Evolutionary conservation across 192 early-diverging fungal genomes (phyloP).

Genomic region (Diversispora eburnea): DNA sequence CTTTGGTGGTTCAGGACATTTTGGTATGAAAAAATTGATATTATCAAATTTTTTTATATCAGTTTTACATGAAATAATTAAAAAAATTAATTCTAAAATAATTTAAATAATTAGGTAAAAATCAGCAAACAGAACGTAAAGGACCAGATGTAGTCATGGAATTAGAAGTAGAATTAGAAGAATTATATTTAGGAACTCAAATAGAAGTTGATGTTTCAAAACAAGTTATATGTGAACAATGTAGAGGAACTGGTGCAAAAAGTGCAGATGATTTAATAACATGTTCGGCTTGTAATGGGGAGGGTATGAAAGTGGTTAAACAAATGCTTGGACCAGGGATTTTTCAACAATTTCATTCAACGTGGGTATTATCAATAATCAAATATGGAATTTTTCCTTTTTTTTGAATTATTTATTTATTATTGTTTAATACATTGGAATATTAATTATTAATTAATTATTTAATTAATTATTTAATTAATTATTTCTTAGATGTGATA

Average conservation of each 20-base stretch:
- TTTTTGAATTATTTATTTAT: neutral
- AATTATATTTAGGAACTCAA: conserved; percentile 80
- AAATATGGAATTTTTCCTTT: too few relatives aligned
- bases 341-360: conserved; percentile 89
- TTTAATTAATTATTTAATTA: conserved; percentile 7
- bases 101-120: conserved; percentile 22
- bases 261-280: conserved; percentile 77
- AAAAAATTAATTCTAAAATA: conserved; percentile 16
- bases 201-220: conserved; percentile 93
- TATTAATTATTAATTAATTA: conserved; percentile 12
- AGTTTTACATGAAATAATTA: conserved; percentile 20
- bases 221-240: conserved; percentile 89
- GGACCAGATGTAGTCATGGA: conserved; percentile 78
- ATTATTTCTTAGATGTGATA: conserved; percentile 60
- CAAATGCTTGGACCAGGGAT: conserved; percentile 91
- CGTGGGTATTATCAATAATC: conserved; percentile 31
- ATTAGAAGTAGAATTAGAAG: conserved; percentile 82
- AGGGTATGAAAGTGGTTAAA: conserved; percentile 74
- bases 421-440: neutral
- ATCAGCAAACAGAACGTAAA: conserved; percentile 64
- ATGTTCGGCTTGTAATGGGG: conserved; percentile 76
- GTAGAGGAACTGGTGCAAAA: conserved; percentile 89
- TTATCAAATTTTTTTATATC: neutral
- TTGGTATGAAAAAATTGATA: conserved; percentile 22
- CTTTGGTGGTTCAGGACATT: conserved; percentile 66